phyloP scores from a whole-genome alignment of 768 basidiomycete genomes.

The Russula sp. region DNA sequence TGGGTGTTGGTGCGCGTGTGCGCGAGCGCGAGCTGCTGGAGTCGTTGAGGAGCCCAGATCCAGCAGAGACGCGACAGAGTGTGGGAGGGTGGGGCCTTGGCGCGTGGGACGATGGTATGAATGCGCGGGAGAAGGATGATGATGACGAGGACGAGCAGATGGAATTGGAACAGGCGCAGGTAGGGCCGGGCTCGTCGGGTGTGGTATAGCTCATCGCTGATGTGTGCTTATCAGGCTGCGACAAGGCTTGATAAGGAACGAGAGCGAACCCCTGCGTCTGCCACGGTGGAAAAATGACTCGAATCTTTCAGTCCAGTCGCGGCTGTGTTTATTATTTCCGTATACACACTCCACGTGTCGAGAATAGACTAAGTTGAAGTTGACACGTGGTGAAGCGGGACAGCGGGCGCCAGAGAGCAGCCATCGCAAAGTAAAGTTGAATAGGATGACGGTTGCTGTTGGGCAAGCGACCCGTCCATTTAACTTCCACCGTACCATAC shows the following conservation, averaged over 20 bases:
- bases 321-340: too few species aligned
- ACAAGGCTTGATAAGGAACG: background rate
- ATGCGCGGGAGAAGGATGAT: conserved; percentile 38
- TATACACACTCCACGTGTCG: too few species aligned
- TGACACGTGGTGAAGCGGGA: too few species aligned
- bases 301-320: too few species aligned
- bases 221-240: background rate
- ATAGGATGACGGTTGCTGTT: too few species aligned
- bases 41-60: conserved; percentile 35
- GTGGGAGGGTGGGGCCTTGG: conserved; percentile 75
- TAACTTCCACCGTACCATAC: background rate
- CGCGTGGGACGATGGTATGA: conserved; percentile 38
- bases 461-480: too few species aligned
- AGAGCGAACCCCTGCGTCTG: background rate
- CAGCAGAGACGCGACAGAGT: conserved; percentile 33
- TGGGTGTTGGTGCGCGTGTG: conserved; percentile 38
- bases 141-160: conserved; percentile 59
- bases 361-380: too few species aligned
- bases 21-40: conserved; percentile 48
- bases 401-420: too few species aligned
- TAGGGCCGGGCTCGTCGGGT: conserved; percentile 19
- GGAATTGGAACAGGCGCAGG: conserved; percentile 70
- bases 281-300: background rate
- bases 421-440: too few species aligned
- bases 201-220: background rate